Base-by-base conservation (phyloP, 139 green algal genomes). In the Chlamydomonas sp. region DNA sequence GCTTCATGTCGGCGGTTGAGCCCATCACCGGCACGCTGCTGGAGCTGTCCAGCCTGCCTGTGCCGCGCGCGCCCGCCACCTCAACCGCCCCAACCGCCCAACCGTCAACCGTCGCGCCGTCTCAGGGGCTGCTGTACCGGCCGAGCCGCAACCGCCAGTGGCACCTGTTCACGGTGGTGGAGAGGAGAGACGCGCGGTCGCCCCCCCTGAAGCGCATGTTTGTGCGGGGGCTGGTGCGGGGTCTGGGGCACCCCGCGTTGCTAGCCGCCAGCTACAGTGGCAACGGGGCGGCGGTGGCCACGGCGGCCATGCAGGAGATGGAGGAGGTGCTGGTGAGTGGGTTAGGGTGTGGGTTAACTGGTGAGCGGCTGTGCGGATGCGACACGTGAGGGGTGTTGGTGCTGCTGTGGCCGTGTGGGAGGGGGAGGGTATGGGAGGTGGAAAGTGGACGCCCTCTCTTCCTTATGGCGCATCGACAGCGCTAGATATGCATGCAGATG, bases 71-170 rank as follows among this genome's bases (percentile, higher is more conserved):
- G 31, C 31, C 31, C 31, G 31, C 31, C 31, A 49, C 31, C 31
- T 49, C 31, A 49, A 49, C 31, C 31, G 31, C 31, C 31, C 31
- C 31, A 49, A 49, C 31, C 31, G 31, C 31, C 31, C 31, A 49
- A 49, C 31, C 31, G 31, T 49, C 31, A 49, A 49, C 31, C 31
- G 31, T 49, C 31, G 31, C 31, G 31, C 31, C 31, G 31, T 49
- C 31, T 49, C 31, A 49, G 31, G 82, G 72, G 68, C 77, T 94
- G 67, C 63, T 82, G 14, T 96, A 98, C 91, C 88, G 86, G 16
- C 92, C 94, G 57, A 98, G 95, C 72, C 93, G 96, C 83, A 98
- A 99, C 92, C 92, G 96, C 57, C 97, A 99, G 93, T 97, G 94
- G 93, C 97, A 99, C 92, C 92, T 97, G 16, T 99, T 96, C 90